A percentile compares a stretch with the other conserved stretches of the same genome.
These are phyloP conservation scores for Leccinum fibrillosum DNA, from an alignment of 768 basidiomycete species.

Conservation along the genomic window DNA sequence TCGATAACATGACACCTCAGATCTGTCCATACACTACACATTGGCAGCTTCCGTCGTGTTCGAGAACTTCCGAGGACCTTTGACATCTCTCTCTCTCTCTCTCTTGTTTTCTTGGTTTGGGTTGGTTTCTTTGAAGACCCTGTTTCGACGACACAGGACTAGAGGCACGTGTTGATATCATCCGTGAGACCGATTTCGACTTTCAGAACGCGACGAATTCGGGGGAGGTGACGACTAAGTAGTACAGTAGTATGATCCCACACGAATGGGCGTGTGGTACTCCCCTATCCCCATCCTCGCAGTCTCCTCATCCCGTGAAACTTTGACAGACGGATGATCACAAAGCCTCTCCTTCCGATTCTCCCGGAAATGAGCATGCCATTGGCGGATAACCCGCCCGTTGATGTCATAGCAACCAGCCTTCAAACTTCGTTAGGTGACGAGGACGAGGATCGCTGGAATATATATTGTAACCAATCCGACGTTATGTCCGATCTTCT, in stretches of 20 bases:
- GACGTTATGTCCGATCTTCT: not conserved
- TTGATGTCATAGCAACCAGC: not conserved
- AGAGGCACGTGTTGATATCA: not conserved
- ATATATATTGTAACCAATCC: not conserved
- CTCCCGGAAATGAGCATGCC: not conserved
- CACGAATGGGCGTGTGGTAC: not conserved
- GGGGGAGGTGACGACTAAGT: not conserved
- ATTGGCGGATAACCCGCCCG: not conserved
- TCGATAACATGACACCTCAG: not conserved
- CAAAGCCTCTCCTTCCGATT: not conserved
- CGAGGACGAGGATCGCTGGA: not conserved
- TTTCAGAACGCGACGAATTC: not conserved
- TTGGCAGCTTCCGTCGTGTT: not conserved
- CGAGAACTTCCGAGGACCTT: not conserved
- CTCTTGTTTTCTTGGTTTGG: not conserved
- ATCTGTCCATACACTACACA: not conserved
- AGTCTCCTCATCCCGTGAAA: not conserved
- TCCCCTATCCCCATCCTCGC: not conserved
- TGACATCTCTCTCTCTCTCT: no score
- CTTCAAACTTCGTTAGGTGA: not conserved
- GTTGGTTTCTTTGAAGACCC: constrained; percentile 1
- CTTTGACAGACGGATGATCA: not conserved
- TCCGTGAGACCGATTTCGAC: not conserved
- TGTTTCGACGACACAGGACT: not conserved
- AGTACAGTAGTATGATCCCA: not conserved